Conservation (phyloP, 495 filamentous ascomycete genomes). For the Amorphotheca resinae region DNA sequence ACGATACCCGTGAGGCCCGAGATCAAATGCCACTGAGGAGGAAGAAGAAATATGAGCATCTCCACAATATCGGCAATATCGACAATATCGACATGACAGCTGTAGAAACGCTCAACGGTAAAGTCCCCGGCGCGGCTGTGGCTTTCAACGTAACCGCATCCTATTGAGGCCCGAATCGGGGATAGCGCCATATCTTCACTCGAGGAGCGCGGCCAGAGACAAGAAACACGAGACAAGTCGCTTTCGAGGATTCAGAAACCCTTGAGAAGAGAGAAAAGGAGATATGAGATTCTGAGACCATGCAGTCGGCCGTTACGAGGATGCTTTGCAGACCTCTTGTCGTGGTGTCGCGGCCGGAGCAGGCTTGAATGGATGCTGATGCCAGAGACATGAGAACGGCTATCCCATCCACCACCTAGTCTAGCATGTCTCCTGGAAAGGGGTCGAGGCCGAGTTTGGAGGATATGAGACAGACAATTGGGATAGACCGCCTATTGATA, state of each 20-base stretch:
- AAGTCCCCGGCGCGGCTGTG: neutral
- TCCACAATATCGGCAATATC: neutral
- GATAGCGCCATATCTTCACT: neutral
- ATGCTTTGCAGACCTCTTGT: neutral
- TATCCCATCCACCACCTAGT: neutral
- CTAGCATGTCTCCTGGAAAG: too few species aligned
- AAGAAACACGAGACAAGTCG: neutral
- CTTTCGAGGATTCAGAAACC: neutral
- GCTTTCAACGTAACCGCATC: neutral
- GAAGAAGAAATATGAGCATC: neutral
- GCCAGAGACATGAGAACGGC: neutral
- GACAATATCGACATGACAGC: neutral
- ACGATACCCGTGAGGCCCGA: neutral
- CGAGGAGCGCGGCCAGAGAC: neutral
- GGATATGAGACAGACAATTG: too few species aligned
- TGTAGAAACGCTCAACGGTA: neutral
- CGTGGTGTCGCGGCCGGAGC: neutral
- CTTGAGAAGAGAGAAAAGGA: neutral
- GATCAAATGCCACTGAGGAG: neutral
- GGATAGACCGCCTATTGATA: too few species aligned
- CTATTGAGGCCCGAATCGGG: conserved; percentile 2
- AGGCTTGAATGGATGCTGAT: neutral
- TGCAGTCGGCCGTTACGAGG: neutral
- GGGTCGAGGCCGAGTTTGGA: too few species aligned
- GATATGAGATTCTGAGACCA: neutral